phyloP scores from a whole-genome alignment of 345 rosid species.

The Eucalyptus regnans region DNA sequence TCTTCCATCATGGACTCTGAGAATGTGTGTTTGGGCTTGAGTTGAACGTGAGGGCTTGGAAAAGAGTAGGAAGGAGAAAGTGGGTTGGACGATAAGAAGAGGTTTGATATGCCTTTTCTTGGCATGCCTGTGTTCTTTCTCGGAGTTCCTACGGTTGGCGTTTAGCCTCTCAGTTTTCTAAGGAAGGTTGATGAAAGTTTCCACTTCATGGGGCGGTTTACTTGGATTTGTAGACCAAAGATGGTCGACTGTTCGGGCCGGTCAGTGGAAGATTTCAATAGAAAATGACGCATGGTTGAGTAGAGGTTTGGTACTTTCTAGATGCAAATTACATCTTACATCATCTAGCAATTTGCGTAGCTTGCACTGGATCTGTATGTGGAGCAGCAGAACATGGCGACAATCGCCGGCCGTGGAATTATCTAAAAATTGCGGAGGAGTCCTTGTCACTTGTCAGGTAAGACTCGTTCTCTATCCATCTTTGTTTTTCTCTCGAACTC shows the following conservation, averaged over 20 bases:
- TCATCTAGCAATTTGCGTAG: neutral
- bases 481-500: neutral
- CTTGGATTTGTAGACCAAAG: neutral
- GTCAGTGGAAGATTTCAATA: neutral
- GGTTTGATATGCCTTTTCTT: neutral
- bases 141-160: neutral
- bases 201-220: neutral
- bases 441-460: neutral
- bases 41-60: slow-evolving; percentile 1
- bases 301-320: neutral
- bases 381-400: neutral
- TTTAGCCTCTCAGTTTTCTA: neutral
- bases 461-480: neutral
- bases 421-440: neutral
- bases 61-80: slow-evolving; percentile 1
- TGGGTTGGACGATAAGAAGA: neutral
- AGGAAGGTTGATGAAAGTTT: neutral
- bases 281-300: neutral
- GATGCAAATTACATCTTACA: neutral
- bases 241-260: neutral
- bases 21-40: neutral
- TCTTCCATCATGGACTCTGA: slow-evolving; percentile 43
- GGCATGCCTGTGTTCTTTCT: neutral
- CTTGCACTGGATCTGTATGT: neutral
- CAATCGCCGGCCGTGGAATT: neutral